These are phyloP conservation scores for Ailanthus altissimus DNA, from an alignment of 345 rosid species.

Conservation along the genomic window DNA sequence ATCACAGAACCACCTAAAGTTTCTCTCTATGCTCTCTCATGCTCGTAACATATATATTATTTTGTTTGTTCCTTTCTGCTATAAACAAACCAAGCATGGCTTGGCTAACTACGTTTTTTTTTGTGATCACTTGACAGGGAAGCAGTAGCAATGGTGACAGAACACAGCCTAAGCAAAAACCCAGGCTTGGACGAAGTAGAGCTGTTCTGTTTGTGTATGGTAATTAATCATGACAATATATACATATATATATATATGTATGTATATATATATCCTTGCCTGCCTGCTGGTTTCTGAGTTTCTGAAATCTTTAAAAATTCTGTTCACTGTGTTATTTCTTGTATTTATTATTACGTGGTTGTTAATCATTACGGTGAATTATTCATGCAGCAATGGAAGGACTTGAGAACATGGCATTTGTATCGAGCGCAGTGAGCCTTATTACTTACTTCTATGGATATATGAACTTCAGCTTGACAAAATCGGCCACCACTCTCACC, in stretches of 20 bases:
- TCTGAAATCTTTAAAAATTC: background rate
- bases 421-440: slow-evolving; percentile 48
- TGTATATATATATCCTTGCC: too few species aligned
- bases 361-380: background rate
- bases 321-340: too few species aligned
- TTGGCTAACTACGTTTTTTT: background rate
- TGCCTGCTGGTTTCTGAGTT: background rate
- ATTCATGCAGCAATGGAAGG: slow-evolving; percentile 47
- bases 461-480: slow-evolving; percentile 67
- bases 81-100: too few species aligned
- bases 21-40: background rate
- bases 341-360: background rate
- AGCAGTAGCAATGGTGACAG: slow-evolving; percentile 27
- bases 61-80: slow-evolving; percentile 5
- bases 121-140: slow-evolving; percentile 29
- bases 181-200: slow-evolving; percentile 43
- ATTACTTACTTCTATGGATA: slow-evolving; percentile 54
- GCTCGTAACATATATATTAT: too few species aligned
- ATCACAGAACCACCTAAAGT: background rate
- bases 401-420: slow-evolving; percentile 63
- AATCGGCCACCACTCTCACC: slow-evolving; percentile 64
- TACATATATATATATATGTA: too few species aligned
- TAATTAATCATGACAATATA: too few species aligned
- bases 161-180: slow-evolving; percentile 28
- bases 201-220: slow-evolving; percentile 57